Conservation (phyloP, 164 flowering plant genomes). For the Dillenia turbinata region DNA sequence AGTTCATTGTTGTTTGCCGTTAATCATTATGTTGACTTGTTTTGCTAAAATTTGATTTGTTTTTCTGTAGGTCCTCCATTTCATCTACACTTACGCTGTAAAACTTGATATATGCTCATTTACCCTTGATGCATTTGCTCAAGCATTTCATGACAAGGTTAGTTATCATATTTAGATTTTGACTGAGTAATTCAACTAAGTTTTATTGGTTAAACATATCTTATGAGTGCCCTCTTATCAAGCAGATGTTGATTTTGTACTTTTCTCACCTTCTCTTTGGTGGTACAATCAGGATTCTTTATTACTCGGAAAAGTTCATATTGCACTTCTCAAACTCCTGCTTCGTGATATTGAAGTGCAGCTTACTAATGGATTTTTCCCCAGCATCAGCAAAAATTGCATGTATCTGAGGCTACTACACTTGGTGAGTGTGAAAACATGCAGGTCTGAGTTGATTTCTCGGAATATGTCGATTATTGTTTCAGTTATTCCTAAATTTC, state of each 20-base stretch:
- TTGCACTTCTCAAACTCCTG: conserved; percentile 69
- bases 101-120: conserved; percentile 47
- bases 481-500: too few relatives aligned
- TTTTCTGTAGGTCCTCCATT: conserved; percentile 66
- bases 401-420: conserved; percentile 69
- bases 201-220: not conserved
- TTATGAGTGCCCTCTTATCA: not conserved
- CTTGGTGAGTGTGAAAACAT: conserved; percentile 46
- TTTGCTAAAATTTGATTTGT: conserved; percentile 8
- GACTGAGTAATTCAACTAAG: too few relatives aligned
- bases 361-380: conserved; percentile 37
- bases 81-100: conserved; percentile 63
- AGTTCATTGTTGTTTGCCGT: too few relatives aligned
- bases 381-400: conserved; percentile 54
- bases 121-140: conserved; percentile 88
- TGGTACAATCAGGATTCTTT: conserved; percentile 55
- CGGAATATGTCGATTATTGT: too few relatives aligned
- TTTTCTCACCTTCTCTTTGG: not conserved
- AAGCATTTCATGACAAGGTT: conserved; percentile 91
- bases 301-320: conserved; percentile 79
- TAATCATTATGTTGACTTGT: not conserved
- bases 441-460: not conserved
- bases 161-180: conserved; percentile 5
- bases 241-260: conserved; percentile 1
- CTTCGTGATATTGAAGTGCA: conserved; percentile 58